These are phyloP conservation scores for Torulaspora gathmanii DNA, from an alignment of 805 yeast species.

Conservation along the genomic window DNA sequence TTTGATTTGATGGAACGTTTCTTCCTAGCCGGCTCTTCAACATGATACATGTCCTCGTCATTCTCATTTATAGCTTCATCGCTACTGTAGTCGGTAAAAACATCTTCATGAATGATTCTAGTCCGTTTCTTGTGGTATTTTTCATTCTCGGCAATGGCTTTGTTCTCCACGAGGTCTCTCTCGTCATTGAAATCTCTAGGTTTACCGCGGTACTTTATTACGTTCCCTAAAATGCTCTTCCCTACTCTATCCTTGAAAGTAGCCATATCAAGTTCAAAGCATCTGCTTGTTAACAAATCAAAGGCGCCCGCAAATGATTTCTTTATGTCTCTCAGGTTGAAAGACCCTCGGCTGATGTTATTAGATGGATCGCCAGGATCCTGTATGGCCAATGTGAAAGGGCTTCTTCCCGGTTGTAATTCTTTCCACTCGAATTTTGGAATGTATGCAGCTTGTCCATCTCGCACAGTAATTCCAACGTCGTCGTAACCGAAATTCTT, in stretches of 20 bases:
- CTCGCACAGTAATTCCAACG: conserved; percentile 59
- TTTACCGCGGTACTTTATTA: conserved; percentile 68
- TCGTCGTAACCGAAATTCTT: conserved; percentile 79
- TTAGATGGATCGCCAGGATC: conserved; percentile 83
- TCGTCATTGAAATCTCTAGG: conserved; percentile 76
- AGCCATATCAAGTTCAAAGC: conserved; percentile 65
- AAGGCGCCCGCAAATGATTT: conserved; percentile 87
- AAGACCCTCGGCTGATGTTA: conserved; percentile 80
- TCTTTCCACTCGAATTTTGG: conserved; percentile 52
- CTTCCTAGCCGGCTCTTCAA: conserved; percentile 20
- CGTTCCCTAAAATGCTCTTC: conserved; percentile 71
- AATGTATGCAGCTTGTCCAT: conserved; percentile 56
- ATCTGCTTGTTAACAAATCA: conserved; percentile 66
- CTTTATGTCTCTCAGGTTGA: conserved; percentile 70
- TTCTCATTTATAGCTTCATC: conserved; percentile 28
- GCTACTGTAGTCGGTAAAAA: conserved; percentile 21
- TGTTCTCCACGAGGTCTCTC: conserved; percentile 55
- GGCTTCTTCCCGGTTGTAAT: conserved; percentile 38
- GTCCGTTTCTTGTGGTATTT: conserved; percentile 26
- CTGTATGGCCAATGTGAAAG: conserved; percentile 68
- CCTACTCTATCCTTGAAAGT: conserved; percentile 65
- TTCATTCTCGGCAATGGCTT: conserved; percentile 44
- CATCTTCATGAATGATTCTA: conserved; percentile 20
- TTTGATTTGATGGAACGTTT: conserved; percentile 9
- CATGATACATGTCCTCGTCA: conserved; percentile 20